Evolutionary conservation across 2,329 filamentous ascomycete species (phyloP), one percentile per base, ranked within the genome.

Genomic region (Apiospora aurea): DNA sequence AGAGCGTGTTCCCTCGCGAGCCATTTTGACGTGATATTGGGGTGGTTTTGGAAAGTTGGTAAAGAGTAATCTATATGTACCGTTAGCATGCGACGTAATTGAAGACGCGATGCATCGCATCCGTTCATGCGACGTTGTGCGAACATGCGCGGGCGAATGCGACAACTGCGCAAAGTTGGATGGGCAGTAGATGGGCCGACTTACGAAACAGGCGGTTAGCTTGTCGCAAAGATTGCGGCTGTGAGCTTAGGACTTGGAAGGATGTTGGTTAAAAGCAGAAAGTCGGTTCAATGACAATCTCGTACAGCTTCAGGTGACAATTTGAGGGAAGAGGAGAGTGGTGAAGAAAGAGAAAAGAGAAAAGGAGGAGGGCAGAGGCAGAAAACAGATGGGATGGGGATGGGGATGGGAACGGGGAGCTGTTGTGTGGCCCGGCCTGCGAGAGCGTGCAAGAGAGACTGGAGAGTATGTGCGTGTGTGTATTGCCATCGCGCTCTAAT

Each of bases 1-100:
- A 69, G 87, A 88, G 79, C 85, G 85, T 70, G 85, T 87, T 75
- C 85, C 85, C 82, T 87, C 85, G 78, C 85, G 85, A 76, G 83
- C 80, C 85, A 87, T 87, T 72, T 75, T 75, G 74, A 47, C 14
- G 66, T 68, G 66, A 68, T 68, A 61, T 38, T 69, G 68, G 49
- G 72, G 72, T 69, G 38, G 13, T 67, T 71, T 18, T 72, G 67
- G 2, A 34, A 53, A 16, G 11, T 43, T 44, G 69, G 41, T 26
- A 34, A 46, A 43, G n/a, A n/a, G 44, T 71, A 18, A 26, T 64
- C 67, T 68, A 73, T 29, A 76, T 34, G 46, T 70, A 71, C 71
- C 38, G 73, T 80, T 79, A 80, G 77, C 61, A 70, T 57, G 71
- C 47, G 66, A 71, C 34, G 75, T 78, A 76, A 72, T 71, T 61